Evolutionary conservation across 306 rosid genomes (phyloP), one percentile per base, ranked within the genome.

Genomic region (Arachis hypogaea): DNA sequence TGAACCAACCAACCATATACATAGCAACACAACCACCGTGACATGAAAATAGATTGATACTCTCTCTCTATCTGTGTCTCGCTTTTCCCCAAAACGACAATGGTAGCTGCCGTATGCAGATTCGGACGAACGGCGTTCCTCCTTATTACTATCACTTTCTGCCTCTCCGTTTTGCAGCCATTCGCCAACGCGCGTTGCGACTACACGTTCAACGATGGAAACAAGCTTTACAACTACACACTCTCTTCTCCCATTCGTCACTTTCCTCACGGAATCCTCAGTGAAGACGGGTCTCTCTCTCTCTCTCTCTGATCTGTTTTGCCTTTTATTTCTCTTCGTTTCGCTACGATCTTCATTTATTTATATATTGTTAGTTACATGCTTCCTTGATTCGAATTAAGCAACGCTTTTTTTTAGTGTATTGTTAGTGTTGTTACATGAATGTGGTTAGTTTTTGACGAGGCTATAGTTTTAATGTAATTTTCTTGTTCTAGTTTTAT

Each of bases 221-320:
- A 84, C 71, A 90, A 82, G 80, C 86, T 92, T 22, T 94, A 94
- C 82, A 83, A 83, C 84, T 94, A 81, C 74, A 80, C 82, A 59
- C 85, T 90, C 81, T 90, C 88, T 12, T 85, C 95, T 82, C 93
- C 96, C 30, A 67, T 76, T 50, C 88, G 83, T 16, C 59, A 79
- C 73, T 88, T 78, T 68, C 96, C 97, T 79, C 99, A 90, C 43
- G 99, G 99, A 75, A 59, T 88, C 65, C 91, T 83, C 84, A 94
- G 96, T 80, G 99, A 94, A 88, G 98, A 94, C 84, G 99, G 99
- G 96, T 93, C 75, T 71, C 45, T 71, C 66, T 55, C 49, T 69
- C 56, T 45, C 56, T 50, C 7, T n/a, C 38, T 52, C 11, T 77
- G 82, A 79, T 85, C 82, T 60, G 54, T 74, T 1, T 41, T 77